These are phyloP conservation scores for Trametes cinnabarina DNA, from an alignment of 768 basidiomycete species.

Conservation along the genomic window DNA sequence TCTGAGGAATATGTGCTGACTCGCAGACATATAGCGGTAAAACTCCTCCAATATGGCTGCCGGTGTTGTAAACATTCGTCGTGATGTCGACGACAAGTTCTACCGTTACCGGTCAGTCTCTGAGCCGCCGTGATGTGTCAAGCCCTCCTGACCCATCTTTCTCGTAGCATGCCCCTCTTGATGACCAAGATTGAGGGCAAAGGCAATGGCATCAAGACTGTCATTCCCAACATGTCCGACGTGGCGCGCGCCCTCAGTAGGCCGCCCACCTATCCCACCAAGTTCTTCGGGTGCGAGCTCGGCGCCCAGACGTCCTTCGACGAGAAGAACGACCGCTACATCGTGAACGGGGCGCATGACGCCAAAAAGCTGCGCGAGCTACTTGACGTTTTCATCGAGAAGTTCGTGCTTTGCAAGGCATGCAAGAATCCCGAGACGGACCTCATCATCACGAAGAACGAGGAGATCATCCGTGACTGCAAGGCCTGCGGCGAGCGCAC, in stretches of 20 bases:
- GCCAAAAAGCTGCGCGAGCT: conserved; percentile 90
- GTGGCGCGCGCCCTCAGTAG: conserved; percentile 93
- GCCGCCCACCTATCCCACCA: conserved; percentile 94
- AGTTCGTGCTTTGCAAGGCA: conserved; percentile 93
- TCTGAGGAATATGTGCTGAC: background rate
- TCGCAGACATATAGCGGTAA: conserved; percentile 51
- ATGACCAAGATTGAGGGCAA: conserved; percentile 97
- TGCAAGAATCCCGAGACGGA: conserved; percentile 99
- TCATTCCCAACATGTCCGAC: conserved; percentile 97
- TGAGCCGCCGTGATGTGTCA: background rate
- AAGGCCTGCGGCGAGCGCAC: conserved; percentile 97
- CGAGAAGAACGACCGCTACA: conserved; percentile 96
- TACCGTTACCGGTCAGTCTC: conserved; percentile 80
- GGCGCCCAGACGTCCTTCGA: conserved; percentile 97
- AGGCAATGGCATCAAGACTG: conserved; percentile 99
- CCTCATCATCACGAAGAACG: conserved; percentile 83
- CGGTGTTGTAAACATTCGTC: conserved; percentile 88
- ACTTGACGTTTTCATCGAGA: conserved; percentile 95
- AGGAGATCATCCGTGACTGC: conserved; percentile 93
- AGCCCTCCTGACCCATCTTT: conserved; percentile 11
- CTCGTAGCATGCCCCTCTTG: conserved; percentile 85
- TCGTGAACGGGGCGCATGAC: conserved; percentile 97
- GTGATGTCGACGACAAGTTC: conserved; percentile 96
- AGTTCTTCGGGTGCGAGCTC: conserved; percentile 98
- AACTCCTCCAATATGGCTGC: conserved; percentile 78